Evolutionary conservation across 2,329 filamentous ascomycete species (phyloP).

Genomic region (Ceratocystis diversiconidia): DNA sequence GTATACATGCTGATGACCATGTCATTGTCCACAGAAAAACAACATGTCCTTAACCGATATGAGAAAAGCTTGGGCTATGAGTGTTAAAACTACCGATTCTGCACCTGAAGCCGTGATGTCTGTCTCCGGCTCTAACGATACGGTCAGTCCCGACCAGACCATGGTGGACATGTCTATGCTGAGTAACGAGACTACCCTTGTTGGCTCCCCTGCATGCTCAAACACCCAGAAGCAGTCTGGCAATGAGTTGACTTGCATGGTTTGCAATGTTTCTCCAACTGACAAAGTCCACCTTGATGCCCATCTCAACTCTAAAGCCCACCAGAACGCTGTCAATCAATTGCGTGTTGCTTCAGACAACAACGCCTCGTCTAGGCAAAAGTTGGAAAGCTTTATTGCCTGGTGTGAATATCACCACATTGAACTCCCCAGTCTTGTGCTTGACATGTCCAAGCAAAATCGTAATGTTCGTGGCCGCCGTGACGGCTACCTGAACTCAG

Average conservation of each 20-base stretch:
- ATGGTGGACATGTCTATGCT: slow-evolving; percentile 4
- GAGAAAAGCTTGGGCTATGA: background rate
- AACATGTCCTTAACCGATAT: background rate
- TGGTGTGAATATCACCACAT: slow-evolving; percentile 11
- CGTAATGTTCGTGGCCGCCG: slow-evolving; percentile 7
- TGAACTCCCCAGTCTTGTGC: slow-evolving; percentile 1
- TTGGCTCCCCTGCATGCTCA: background rate
- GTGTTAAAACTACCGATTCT: background rate
- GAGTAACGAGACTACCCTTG: slow-evolving; percentile 14
- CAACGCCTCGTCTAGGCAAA: background rate
- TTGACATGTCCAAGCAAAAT: background rate
- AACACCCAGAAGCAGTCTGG: background rate
- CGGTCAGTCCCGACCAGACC: background rate
- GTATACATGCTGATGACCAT: background rate
- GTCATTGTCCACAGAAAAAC: background rate
- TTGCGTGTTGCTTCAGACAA: slow-evolving; percentile 2
- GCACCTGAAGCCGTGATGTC: slow-evolving; percentile 2
- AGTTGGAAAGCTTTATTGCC: slow-evolving; percentile 8
- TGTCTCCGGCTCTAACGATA: background rate
- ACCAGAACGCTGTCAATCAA: background rate
- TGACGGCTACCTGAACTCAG: slow-evolving; percentile 14
- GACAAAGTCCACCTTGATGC: slow-evolving; percentile 1
- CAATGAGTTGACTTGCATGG: slow-evolving; percentile 6
- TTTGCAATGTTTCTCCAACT: slow-evolving; percentile 10
- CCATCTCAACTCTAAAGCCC: slow-evolving; percentile 5